Conservation (phyloP, 176 grass and related monocot species). For the Triticum urartu region DNA sequence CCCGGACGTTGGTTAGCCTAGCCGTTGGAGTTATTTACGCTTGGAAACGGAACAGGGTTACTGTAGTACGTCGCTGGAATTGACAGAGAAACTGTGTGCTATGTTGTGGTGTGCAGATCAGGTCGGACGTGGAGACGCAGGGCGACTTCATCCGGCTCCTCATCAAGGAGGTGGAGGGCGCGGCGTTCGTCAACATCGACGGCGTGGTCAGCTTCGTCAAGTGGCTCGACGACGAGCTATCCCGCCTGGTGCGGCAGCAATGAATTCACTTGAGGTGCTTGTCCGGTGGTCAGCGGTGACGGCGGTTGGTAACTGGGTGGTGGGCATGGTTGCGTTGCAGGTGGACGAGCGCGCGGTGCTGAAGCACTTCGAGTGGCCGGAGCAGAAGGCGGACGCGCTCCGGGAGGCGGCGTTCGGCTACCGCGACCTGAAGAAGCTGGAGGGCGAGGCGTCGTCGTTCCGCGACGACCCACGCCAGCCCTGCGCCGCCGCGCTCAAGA, state of each 20-base stretch:
- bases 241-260: constrained; percentile 58
- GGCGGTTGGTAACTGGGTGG: too few relatives aligned
- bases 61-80: not conserved
- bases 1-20: not conserved
- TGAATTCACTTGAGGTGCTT: too few relatives aligned
- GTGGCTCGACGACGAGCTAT: constrained; percentile 97
- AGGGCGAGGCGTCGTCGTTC: constrained; percentile 55
- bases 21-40: not conserved
- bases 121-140: constrained; percentile 84
- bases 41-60: not conserved
- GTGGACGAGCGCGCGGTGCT: constrained; percentile 97
- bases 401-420: constrained; percentile 98
- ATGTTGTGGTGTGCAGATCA: constrained; percentile 52
- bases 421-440: constrained; percentile 85
- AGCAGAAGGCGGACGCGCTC: constrained; percentile 95
- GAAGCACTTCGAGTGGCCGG: constrained; percentile 99
- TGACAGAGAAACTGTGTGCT: not conserved
- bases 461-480: constrained; percentile 65
- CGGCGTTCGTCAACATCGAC: constrained; percentile 68
- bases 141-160: constrained; percentile 86
- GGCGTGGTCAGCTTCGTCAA: constrained; percentile 94
- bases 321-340: constrained; percentile 28
- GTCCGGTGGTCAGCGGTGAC: too few relatives aligned
- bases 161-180: constrained; percentile 79
- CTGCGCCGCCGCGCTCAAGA: constrained; percentile 73